phyloP scores from a whole-genome alignment of 2,329 filamentous ascomycete genomes.

The Aschersonia sp. region DNA sequence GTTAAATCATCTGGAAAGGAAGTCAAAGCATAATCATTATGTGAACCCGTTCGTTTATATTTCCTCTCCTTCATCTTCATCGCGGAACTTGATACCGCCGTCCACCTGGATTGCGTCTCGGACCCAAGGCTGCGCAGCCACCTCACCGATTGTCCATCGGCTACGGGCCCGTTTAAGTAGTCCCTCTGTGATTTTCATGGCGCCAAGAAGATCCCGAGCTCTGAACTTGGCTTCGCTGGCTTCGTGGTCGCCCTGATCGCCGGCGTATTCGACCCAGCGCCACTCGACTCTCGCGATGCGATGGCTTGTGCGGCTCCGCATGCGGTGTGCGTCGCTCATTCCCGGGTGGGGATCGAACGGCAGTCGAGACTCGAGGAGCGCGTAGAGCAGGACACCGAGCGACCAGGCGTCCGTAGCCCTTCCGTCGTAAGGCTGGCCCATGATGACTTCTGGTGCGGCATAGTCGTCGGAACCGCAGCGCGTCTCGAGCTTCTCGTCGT shows the following conservation, averaged over 20 bases:
- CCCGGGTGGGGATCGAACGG: slow-evolving; percentile 85
- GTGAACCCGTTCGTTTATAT: slow-evolving; percentile 15
- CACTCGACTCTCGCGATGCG: slow-evolving; percentile 93
- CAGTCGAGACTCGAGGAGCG: slow-evolving; percentile 79
- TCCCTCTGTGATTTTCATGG: slow-evolving; percentile 69
- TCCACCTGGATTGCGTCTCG: slow-evolving; percentile 56
- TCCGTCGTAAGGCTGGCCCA: slow-evolving; percentile 90
- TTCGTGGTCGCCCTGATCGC: slow-evolving; percentile 79
- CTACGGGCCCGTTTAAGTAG: slow-evolving; percentile 71
- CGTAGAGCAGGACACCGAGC: slow-evolving; percentile 82
- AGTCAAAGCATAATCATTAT: too few species aligned
- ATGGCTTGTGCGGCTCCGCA: slow-evolving; percentile 73
- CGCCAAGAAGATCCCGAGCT: slow-evolving; percentile 54
- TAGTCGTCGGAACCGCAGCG: slow-evolving; percentile 96
- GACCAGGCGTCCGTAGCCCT: slow-evolving; percentile 91
- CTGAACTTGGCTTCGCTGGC: slow-evolving; percentile 44
- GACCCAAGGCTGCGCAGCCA: slow-evolving; percentile 65
- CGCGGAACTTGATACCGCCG: slow-evolving; percentile 42
- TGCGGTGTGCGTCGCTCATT: slow-evolving; percentile 59
- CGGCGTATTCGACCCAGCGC: slow-evolving; percentile 80
- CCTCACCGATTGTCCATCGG: slow-evolving; percentile 61
- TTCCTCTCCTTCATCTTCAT: slow-evolving; percentile 43
- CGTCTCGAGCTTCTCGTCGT: slow-evolving; percentile 80
- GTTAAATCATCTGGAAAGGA: neutral
- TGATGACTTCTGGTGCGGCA: slow-evolving; percentile 87